A percentile compares a stretch with the other conserved stretches of the same genome.
phyloP scores from a whole-genome alignment of 495 filamentous ascomycete genomes.

The Arthonia radiata region DNA sequence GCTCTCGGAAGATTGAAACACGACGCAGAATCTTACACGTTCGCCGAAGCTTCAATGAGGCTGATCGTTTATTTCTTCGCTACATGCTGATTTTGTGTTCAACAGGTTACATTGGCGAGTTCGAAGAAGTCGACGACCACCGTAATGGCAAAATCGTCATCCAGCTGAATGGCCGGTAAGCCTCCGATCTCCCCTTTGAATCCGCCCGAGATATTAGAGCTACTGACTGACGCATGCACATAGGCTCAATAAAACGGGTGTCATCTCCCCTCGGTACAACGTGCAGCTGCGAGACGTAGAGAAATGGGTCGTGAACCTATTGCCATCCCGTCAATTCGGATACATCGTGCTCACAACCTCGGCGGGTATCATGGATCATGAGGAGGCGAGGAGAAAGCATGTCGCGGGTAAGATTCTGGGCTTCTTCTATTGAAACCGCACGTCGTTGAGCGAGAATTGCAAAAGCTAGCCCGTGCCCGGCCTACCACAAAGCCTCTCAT shows the following conservation, averaged over 20 bases:
- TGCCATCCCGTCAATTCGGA: conserved; percentile 97
- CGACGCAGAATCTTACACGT: conserved; percentile 84
- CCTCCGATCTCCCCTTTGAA: conserved; percentile 1
- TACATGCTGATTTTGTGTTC: conserved; percentile 40
- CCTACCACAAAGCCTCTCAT: too few species aligned
- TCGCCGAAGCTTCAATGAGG: conserved; percentile 44
- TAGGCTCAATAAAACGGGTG: conserved; percentile 94
- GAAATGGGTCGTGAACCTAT: conserved; percentile 97
- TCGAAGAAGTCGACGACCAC: conserved; percentile 99
- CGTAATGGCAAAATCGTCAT: conserved; percentile 95
- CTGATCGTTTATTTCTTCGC: conserved; percentile 76
- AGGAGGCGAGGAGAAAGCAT: conserved; percentile 96
- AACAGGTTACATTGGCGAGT: conserved; percentile 95
- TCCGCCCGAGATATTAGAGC: conserved; percentile 1
- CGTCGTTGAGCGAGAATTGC: too few species aligned
- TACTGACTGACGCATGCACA: conserved; percentile 2
- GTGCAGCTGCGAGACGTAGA: conserved; percentile 83
- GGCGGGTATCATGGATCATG: conserved; percentile 98
- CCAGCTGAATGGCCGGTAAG: conserved; percentile 61
- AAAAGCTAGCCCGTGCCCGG: too few species aligned
- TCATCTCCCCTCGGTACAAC: conserved; percentile 97
- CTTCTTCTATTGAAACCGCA: conserved; percentile 98
- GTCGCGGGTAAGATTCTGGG: conserved; percentile 88
- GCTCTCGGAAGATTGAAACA: conserved; percentile 72
- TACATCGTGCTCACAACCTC: conserved; percentile 97